phyloP scores from a whole-genome alignment of 768 basidiomycete genomes.

The Calocera cornea region DNA sequence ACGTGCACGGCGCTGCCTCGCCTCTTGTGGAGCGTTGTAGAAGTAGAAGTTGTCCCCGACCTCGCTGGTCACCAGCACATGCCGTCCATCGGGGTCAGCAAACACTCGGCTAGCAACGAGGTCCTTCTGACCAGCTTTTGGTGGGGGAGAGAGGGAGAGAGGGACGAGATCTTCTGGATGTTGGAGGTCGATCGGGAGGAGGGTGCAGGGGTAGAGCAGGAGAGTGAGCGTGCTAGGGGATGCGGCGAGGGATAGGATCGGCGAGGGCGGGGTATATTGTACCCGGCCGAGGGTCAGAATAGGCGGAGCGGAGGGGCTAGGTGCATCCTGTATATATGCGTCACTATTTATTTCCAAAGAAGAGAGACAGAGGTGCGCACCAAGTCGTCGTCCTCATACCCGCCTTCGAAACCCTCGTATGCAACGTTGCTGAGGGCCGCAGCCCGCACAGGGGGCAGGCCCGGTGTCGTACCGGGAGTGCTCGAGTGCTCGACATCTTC shows the following conservation, averaged over 20 bases:
- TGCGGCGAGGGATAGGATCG: slow-evolving; percentile 69
- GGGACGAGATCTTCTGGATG: slow-evolving; percentile 76
- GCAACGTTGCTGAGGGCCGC: slow-evolving; percentile 44
- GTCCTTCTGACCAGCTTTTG: slow-evolving; percentile 46
- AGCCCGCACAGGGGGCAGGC: slow-evolving; percentile 23
- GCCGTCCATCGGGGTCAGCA: slow-evolving; percentile 84
- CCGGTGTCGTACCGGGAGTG: slow-evolving; percentile 29
- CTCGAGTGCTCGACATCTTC: slow-evolving; percentile 83
- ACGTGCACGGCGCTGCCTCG: slow-evolving; percentile 25
- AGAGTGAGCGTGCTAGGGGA: slow-evolving; percentile 80
- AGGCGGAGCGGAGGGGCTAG: slow-evolving; percentile 31
- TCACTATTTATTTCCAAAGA: slow-evolving; percentile 25
- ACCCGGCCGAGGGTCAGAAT: slow-evolving; percentile 77
- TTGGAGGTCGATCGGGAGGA: slow-evolving; percentile 82
- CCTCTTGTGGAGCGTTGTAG: slow-evolving; percentile 68
- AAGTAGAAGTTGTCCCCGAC: slow-evolving; percentile 93
- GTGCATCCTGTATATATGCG: slow-evolving; percentile 22
- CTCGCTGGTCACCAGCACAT: slow-evolving; percentile 71
- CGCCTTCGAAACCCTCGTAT: slow-evolving; percentile 81
- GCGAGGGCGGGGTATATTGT: slow-evolving; percentile 75
- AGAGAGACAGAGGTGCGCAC: background rate
- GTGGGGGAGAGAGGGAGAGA: slow-evolving; percentile 47
- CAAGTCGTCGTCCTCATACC: slow-evolving; percentile 30
- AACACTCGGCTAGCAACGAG: slow-evolving; percentile 72
- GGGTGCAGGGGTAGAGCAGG: slow-evolving; percentile 57